phyloP scores from a whole-genome alignment of 257 asterid genomes.

The Parsonsia alboflavescens region DNA sequence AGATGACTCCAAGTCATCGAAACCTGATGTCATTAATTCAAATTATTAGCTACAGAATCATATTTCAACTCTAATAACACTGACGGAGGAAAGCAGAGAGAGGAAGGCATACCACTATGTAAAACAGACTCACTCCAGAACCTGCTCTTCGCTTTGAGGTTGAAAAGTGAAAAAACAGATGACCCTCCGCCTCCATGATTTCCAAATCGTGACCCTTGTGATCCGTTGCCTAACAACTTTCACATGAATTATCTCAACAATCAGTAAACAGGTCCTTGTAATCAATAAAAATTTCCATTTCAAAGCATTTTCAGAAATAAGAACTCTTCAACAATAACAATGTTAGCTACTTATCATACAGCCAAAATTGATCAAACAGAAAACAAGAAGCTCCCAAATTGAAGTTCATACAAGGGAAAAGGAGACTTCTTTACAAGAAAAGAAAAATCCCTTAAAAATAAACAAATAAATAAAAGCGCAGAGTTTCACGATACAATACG shows the following conservation, averaged over 20 bases:
- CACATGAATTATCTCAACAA: constrained; percentile 8
- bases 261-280: not conserved
- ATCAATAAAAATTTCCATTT: not conserved
- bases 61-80: not conserved
- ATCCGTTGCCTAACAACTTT: constrained; percentile 50
- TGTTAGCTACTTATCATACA: not conserved
- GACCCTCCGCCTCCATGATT: constrained; percentile 55
- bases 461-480: not conserved
- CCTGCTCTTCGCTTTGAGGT: constrained; percentile 85
- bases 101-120: constrained; percentile 52
- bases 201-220: constrained; percentile 57
- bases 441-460: too few relatives aligned
- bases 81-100: constrained; percentile 6
- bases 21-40: constrained; percentile 35
- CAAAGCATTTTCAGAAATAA: not conserved
- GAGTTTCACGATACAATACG: not conserved
- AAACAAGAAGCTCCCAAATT: not conserved
- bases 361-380: not conserved
- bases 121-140: constrained; percentile 96
- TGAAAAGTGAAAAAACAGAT: constrained; percentile 84
- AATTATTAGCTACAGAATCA: constrained; percentile 13
- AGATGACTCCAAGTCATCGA: constrained; percentile 76
- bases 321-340: not conserved
- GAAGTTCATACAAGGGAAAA: not conserved
- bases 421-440: not conserved